Base-by-base conservation (phyloP, 1,284 basidiomycete genomes). In the Phylloporus sp. region DNA sequence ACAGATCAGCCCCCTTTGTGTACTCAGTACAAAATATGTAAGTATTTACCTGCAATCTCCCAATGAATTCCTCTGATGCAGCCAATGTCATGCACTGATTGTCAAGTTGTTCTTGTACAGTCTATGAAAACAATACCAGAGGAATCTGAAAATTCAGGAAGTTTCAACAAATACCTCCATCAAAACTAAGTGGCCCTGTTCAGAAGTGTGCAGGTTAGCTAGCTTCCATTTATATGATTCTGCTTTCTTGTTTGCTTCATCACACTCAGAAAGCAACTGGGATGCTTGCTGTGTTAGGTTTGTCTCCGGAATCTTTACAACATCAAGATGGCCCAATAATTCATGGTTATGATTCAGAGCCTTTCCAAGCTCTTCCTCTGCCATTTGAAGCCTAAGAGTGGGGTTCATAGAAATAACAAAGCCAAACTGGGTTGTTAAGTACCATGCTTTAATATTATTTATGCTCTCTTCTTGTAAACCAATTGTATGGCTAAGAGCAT, bases 61-160 rank as follows among this genome's bases (percentile, higher is more conserved):
- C 86, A 37, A 83, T 78, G 25, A 85, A 81, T 67, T 90, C 88
- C 71, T 87, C 88, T 23, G 85, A 82, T 25, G 88, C 74, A 47
- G 83, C 80, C 58, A 88, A 73, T 11, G 85, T 85, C 17, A 86
- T 78, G 0, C 82, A 75, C 70, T 90, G 88, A 23, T 88, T 84
- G 23, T 89, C 88, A 65, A 86, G 86, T n/a, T 88, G 83, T 66
- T 90, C 88, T 74, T 89, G 87, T 12, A 90, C 78, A 32, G 83
- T 77, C 85, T 89, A 71, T 23, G 27, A 58, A 32, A 10, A 25
- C 41, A 17, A 11, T 70, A 43, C 35, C n/a, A 63, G 66, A 29
- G 53, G 60, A 64, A 27, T 29, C 47, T 3, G 23, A 14, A 32
- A 29, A n/a, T n/a, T n/a, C 10, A 56, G 37, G n/a, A 20, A 56